Conservation (phyloP, 176 grass and related monocot genomes). For the Oryza rufipogon region DNA sequence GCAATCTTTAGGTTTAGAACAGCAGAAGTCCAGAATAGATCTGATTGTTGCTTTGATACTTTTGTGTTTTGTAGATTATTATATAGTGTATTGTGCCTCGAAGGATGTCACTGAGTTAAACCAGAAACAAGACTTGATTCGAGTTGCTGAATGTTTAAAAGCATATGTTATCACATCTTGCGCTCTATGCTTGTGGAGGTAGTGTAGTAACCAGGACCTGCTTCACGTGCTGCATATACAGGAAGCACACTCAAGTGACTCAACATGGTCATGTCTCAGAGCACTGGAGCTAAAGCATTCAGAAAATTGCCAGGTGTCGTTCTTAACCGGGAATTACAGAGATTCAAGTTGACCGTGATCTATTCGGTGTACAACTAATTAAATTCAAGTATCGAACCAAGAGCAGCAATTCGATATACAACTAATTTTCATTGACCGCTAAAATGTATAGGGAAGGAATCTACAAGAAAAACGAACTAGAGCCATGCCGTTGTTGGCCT, state of each 20-base stretch:
- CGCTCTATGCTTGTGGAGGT: background rate
- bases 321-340: background rate
- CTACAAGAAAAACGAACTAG: slow-evolving; percentile 26
- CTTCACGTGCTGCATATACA: background rate
- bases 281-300: background rate
- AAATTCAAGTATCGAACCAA: background rate
- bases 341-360: background rate
- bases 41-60: slow-evolving; percentile 11
- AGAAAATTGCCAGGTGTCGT: background rate
- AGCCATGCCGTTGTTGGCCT: slow-evolving; percentile 8
- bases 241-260: background rate
- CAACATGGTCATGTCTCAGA: too few relatives aligned
- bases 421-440: background rate
- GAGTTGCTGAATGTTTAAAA: background rate
- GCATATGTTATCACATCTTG: background rate
- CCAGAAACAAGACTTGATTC: background rate
- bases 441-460: slow-evolving; percentile 19
- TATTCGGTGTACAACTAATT: background rate
- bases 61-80: slow-evolving; percentile 30
- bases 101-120: background rate
- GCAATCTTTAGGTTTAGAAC: slow-evolving; percentile 15
- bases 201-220: background rate
- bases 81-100: background rate
- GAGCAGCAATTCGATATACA: slow-evolving; percentile 8
- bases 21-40: slow-evolving; percentile 15